Base-by-base conservation (phyloP, 176 grass and related monocot genomes). In the Eragrostis curvula region DNA sequence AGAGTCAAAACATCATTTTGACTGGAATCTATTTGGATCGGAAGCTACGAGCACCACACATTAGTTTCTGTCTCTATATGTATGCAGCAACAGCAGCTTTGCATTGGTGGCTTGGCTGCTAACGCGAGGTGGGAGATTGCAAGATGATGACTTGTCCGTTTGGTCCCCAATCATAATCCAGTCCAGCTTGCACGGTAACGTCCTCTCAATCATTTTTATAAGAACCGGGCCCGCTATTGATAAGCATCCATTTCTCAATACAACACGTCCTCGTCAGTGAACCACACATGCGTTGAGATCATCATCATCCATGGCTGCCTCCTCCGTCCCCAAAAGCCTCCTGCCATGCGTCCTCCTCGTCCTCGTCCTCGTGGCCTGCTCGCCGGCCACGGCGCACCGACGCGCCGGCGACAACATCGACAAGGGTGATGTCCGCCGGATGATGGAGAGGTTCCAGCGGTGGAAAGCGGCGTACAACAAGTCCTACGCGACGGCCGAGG, bases 401-500 rank as follows among this genome's bases (percentile, higher is more conserved):
- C 42, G 12, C 16, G n/a, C 29, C 44, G 13, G 51, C 64, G 55
- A 60, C 51, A 49, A 16, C 4, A 5, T 0, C 4, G 36, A 32
- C 44, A 10, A n/a, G 20, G 75, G 3, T 20, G 12, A 6, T 5
- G 3, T 14, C 0, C 30, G 2, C 18, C 18, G 2, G 81, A 88
- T 73, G 75, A 15, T 28, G 43, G 50, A 42, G 75, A 55, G 69
- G 43, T 88, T 88, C 75, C 68, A 12, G 50, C 81, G 75, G 3
- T 88, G 87, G 87, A 88, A 84, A 81, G 42, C 69, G 17, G 87
- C 58, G 75, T 67, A 79, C 87, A 68, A 25, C 50, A 46, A 44
- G 50, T 68, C 69, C 0, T 88, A 88, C 43, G 69, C 60, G 3
- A 88, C 74, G 8, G 2, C 9, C 9, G 61, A 12, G 5, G 81